These are phyloP conservation scores for Mimosa pudica DNA, from an alignment of 306 rosid species.

Conservation along the genomic window DNA sequence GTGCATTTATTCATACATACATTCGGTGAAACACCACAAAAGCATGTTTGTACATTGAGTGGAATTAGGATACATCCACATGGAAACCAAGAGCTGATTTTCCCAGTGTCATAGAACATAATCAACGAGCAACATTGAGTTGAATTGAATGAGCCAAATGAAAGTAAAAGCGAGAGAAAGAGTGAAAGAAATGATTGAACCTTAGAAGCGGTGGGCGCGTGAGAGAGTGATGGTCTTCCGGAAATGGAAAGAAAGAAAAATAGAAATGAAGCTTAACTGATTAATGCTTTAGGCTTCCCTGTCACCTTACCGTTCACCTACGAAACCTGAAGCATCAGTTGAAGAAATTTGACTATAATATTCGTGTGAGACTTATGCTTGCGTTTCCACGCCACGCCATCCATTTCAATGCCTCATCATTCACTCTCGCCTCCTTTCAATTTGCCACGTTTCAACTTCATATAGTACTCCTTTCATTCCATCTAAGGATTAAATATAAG, in stretches of 20 bases:
- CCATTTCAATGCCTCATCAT: not conserved
- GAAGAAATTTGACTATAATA: not conserved
- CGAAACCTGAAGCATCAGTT: not conserved
- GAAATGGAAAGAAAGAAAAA: not conserved
- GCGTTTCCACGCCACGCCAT: slow-evolving; percentile 1
- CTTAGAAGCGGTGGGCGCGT: not conserved
- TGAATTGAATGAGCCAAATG: not conserved
- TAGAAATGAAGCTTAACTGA: not conserved
- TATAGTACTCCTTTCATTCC: too few species aligned
- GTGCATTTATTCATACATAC: not conserved
- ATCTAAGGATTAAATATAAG: too few species aligned
- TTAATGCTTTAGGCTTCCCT: not conserved
- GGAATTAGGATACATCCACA: not conserved
- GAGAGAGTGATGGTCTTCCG: not conserved
- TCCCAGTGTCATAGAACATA: not conserved
- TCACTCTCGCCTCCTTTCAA: not conserved
- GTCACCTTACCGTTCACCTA: not conserved
- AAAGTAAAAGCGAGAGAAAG: not conserved
- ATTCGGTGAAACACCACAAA: not conserved
- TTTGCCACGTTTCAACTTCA: not conserved
- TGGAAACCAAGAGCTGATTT: not conserved
- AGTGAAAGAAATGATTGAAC: not conserved
- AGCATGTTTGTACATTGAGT: not conserved
- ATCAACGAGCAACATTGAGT: slow-evolving; percentile 5
- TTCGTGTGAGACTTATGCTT: not conserved